Conservation (phyloP, 768 basidiomycete genomes). For the Naganishia vishniacii region DNA sequence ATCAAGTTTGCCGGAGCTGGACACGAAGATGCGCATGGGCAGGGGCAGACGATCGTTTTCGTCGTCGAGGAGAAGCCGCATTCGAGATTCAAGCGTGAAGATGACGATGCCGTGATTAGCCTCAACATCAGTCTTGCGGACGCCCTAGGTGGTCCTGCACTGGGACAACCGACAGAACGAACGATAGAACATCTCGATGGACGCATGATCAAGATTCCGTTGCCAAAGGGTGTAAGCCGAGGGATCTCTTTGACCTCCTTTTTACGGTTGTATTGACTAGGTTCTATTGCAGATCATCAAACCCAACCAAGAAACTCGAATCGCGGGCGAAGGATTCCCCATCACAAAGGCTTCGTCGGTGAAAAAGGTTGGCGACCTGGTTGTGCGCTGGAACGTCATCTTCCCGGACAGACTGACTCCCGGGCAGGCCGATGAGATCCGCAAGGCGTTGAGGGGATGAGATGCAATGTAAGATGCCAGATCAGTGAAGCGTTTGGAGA, state of each 20-base stretch:
- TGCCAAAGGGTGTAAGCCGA: conserved; percentile 54
- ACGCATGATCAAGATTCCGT: conserved; percentile 62
- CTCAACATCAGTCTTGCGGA: conserved; percentile 70
- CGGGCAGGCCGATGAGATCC: conserved; percentile 72
- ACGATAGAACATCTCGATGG: conserved; percentile 73
- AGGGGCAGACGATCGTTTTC: conserved; percentile 63
- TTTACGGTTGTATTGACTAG: neutral
- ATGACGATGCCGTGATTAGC: conserved; percentile 59
- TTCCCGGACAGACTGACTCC: conserved; percentile 74
- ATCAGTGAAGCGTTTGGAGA: neutral
- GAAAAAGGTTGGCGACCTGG: conserved; percentile 73
- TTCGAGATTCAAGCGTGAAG: conserved; percentile 65
- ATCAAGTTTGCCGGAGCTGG: conserved; percentile 81
- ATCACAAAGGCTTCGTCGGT: conserved; percentile 69
- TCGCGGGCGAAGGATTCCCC: conserved; percentile 64
- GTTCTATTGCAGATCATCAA: conserved; percentile 40
- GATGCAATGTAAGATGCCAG: neutral
- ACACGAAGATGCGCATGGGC: conserved; percentile 47
- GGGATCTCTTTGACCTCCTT: neutral
- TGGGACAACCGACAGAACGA: conserved; percentile 50
- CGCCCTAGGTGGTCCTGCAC: conserved; percentile 60
- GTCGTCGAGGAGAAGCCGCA: conserved; percentile 95
- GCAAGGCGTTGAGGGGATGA: conserved; percentile 55
- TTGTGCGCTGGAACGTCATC: conserved; percentile 69
- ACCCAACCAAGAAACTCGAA: conserved; percentile 60